Evolutionary conservation across 345 rosid genomes (phyloP).

Genomic region (Linum tenue): DNA sequence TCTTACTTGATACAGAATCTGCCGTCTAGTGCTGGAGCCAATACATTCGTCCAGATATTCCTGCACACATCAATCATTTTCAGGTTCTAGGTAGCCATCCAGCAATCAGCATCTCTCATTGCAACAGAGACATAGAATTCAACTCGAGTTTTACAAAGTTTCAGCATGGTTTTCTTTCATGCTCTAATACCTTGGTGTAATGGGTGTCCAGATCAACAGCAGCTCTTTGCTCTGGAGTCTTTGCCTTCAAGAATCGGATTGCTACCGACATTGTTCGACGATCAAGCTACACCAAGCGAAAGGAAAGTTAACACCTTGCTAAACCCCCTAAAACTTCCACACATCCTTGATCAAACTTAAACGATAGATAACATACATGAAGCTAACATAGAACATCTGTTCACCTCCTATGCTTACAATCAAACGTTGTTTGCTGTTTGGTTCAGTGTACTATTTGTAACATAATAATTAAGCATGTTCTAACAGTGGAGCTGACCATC

Average conservation of each 20-base stretch:
- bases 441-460: no score
- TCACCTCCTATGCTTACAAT: no score
- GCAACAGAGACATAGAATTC: slow-evolving; percentile 3
- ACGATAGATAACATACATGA: no score
- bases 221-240: slow-evolving; percentile 86
- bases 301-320: not conserved
- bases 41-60: slow-evolving; percentile 70
- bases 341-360: not conserved
- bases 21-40: slow-evolving; percentile 55
- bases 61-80: slow-evolving; percentile 22
- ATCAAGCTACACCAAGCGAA: slow-evolving; percentile 48
- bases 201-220: slow-evolving; percentile 98
- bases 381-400: not conserved
- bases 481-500: no score
- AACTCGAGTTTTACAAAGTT: not conserved
- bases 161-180: not conserved
- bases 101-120: not conserved
- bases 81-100: not conserved
- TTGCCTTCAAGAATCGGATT: slow-evolving; percentile 73
- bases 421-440: no score
- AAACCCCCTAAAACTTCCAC: not conserved
- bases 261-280: slow-evolving; percentile 61
- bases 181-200: slow-evolving; percentile 49
- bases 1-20: slow-evolving; percentile 65
- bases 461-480: no score